phyloP scores from a whole-genome alignment of 1,284 basidiomycete genomes.

The Puccinia novopanici region DNA sequence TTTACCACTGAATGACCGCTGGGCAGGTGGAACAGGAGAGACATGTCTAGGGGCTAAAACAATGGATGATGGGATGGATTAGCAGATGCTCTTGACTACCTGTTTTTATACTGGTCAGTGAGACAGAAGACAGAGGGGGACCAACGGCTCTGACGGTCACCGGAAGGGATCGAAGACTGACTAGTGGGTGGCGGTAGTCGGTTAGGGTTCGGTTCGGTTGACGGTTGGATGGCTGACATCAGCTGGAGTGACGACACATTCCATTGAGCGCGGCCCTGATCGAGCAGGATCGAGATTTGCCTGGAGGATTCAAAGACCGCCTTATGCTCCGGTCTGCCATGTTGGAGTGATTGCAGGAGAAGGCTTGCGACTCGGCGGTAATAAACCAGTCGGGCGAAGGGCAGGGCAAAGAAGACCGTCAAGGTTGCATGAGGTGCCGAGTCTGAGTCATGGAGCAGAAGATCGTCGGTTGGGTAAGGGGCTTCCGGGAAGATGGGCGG shows the following conservation, averaged over 20 bases:
- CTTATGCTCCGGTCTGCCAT: conserved; percentile 34
- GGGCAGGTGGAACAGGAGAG: conserved; percentile 1
- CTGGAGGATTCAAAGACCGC: conserved; percentile 9
- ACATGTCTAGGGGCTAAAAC: not conserved
- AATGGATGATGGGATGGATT: too few species aligned
- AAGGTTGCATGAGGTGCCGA: conserved; percentile 8
- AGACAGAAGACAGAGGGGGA: not conserved
- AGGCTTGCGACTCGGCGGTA: conserved; percentile 12
- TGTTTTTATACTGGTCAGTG: not conserved
- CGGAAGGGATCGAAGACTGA: conserved; percentile 1
- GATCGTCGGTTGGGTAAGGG: conserved; percentile 24
- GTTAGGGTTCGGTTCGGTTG: not conserved
- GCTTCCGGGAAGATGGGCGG: conserved; percentile 39
- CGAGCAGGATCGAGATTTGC: conserved; percentile 20
- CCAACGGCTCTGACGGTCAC: not conserved
- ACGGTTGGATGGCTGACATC: conserved; percentile 4
- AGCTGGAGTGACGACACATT: not conserved
- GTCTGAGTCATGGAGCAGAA: conserved; percentile 7
- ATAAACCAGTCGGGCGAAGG: conserved; percentile 37
- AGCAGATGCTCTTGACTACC: too few species aligned
- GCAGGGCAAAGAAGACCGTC: conserved; percentile 45
- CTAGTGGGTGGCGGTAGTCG: not conserved
- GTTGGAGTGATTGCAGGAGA: conserved; percentile 18
- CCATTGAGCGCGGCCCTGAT: conserved; percentile 30
- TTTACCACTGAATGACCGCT: not conserved